Evolutionary conservation across 2,329 filamentous ascomycete genomes (phyloP), one percentile per base, ranked within the genome.

Genomic region (Aspergillus aculeatus): DNA sequence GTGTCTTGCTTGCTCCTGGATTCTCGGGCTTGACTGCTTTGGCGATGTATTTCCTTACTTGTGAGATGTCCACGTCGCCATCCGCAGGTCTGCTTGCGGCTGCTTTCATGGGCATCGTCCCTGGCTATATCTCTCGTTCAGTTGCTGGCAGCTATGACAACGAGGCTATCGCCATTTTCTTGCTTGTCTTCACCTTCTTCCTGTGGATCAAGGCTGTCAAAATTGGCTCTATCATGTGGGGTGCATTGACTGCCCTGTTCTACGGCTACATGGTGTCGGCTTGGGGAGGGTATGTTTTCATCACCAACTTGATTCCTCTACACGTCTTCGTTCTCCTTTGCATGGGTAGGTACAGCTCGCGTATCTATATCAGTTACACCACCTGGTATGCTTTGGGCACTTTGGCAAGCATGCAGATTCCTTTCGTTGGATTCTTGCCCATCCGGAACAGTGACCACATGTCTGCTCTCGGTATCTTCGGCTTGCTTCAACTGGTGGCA

Each of bases 221-320:
- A 83, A 86, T 92, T 60, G 95, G 95, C 26, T 98, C 95, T 54
- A 92, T 96, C 76, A 90, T 97, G 78, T 99, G 94, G 94, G 94
- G 92, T 69, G 93, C 91, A 41, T 83, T 97, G 64, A 95, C 93
- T 69, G 95, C 95, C 48, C 84, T 99, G 57, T 98, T 96, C 81
- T 99, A 99, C 79, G 95, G 95, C 73, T 99, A 99, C 86, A 99
- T 99, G 95, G 95, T 99, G 65, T 95, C 94, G 52, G 96, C 96
- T 19, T 99, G 95, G 95, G 95, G 95, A 84, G 95, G 95, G 73
- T 99, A 99, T 77, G 95, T 96, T 71, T 99, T 99, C 85, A 99
- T 99, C 74, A 99, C 96, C 62, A 97, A 96, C 76, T 81, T 99
- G 78, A 87, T 99, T 61, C 95, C 95, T 41, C 86, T 99, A 67